Conservation (phyloP, 208 protist species). For the Crithidia mellificae region DNA sequence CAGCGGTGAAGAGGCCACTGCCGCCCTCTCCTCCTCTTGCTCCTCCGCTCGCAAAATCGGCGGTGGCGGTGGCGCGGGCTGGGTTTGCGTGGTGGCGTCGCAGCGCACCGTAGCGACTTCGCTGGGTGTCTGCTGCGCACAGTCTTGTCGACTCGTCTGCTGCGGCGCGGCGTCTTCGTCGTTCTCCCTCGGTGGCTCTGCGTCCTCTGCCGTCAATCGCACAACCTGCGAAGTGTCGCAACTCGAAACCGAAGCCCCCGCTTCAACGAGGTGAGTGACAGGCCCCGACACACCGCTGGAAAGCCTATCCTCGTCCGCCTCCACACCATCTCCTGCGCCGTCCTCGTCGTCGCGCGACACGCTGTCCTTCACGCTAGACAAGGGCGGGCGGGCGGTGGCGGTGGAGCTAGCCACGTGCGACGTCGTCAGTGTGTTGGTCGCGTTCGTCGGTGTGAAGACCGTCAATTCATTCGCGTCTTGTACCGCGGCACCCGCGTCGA, state of each 20-base stretch:
- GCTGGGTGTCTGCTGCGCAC: conserved; percentile 3
- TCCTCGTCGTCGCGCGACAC: neutral
- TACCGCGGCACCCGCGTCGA: too few relatives aligned
- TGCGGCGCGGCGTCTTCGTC: neutral
- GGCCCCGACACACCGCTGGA: neutral
- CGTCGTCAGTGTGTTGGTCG: neutral
- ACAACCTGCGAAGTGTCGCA: too few relatives aligned
- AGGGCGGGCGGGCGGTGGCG: conserved; percentile 1
- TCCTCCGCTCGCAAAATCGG: too few relatives aligned
- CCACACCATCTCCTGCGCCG: neutral
- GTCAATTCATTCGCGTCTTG: too few relatives aligned
- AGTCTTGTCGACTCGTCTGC: neutral
- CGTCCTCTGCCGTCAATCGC: neutral
- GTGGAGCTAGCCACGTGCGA: neutral
- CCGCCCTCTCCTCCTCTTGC: too few relatives aligned
- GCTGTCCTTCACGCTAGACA: neutral
- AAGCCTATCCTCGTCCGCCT: neutral
- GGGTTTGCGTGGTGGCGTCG: conserved; percentile 11
- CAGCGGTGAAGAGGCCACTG: too few relatives aligned
- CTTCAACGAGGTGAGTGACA: too few relatives aligned
- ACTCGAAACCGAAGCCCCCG: too few relatives aligned
- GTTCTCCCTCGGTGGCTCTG: neutral
- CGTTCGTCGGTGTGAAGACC: neutral
- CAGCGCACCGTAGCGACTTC: neutral
- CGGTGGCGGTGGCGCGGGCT: neutral